A percentile compares a stretch with the other conserved stretches of the same genome.
These are phyloP conservation scores for Epichloe gansuensis DNA, from an alignment of 2,329 filamentous ascomycete species.

Conservation along the genomic window DNA sequence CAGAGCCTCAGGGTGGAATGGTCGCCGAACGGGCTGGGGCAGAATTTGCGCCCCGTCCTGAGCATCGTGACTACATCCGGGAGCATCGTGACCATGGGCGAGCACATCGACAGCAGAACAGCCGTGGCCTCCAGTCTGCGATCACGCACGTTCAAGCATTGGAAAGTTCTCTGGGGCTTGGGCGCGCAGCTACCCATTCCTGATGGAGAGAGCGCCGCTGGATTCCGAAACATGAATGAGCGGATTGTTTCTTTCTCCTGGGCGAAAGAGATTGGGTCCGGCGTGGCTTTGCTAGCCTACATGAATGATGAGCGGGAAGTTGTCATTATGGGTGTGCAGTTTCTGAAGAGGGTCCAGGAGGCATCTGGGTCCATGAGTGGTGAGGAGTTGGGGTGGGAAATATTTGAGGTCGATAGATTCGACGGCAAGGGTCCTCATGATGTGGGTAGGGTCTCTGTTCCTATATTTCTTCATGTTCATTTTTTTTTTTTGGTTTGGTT, in stretches of 20 bases:
- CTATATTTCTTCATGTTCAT: neutral
- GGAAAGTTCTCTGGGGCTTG: conserved; percentile 44
- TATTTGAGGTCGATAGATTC: conserved; percentile 40
- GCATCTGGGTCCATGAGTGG: conserved; percentile 9
- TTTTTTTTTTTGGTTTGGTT: neutral
- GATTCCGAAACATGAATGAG: conserved; percentile 28
- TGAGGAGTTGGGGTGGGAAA: conserved; percentile 31
- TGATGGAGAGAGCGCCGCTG: conserved; percentile 19
- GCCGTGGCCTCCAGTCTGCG: conserved; percentile 19
- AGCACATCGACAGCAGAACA: conserved; percentile 23
- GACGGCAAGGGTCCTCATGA: conserved; percentile 33
- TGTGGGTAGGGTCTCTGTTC: conserved; percentile 4
- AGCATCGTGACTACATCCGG: conserved; percentile 39
- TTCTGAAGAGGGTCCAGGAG: conserved; percentile 15
- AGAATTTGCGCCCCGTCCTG: conserved; percentile 39
- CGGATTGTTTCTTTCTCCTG: conserved; percentile 41
- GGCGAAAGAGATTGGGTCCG: conserved; percentile 30
- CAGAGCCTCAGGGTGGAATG: conserved; percentile 42
- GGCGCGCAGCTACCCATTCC: conserved; percentile 40
- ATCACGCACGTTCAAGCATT: conserved; percentile 32
- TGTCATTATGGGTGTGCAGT: conserved; percentile 37
- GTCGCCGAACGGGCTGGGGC: conserved; percentile 47
- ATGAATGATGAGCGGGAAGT: conserved; percentile 37
- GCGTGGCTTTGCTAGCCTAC: conserved; percentile 37
- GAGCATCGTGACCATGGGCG: conserved; percentile 38